Conservation (phyloP, 371 early-diverging fungal species). For the Apophysomyces variabilis region DNA sequence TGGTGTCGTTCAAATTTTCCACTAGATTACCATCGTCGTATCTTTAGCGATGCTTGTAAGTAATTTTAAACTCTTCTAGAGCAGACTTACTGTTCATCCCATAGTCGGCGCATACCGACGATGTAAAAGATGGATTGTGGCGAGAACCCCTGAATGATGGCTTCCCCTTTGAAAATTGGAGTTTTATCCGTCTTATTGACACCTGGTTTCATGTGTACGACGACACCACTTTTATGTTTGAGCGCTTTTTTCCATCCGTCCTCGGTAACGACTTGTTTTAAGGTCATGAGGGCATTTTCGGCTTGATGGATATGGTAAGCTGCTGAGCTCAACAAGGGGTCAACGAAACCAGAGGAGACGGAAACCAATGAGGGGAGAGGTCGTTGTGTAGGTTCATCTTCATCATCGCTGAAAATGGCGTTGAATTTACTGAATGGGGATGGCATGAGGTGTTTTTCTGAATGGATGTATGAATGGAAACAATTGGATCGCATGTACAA, state of each 20-base stretch:
- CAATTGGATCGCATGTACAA: conserved; percentile 1
- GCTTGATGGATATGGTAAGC: conserved; percentile 50
- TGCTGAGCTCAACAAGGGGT: conserved; percentile 40
- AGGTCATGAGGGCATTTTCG: conserved; percentile 42
- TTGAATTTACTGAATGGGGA: conserved; percentile 21
- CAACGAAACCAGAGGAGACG: conserved; percentile 28
- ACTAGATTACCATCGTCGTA: conserved; percentile 61
- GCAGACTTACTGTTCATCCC: conserved; percentile 57
- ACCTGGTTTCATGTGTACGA: conserved; percentile 59
- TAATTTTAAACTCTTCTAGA: neutral
- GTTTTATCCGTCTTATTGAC: conserved; percentile 54
- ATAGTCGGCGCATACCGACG: conserved; percentile 67
- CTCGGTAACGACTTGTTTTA: conserved; percentile 47
- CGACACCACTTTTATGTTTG: conserved; percentile 70
- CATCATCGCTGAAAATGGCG: conserved; percentile 52
- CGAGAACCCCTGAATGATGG: conserved; percentile 63
- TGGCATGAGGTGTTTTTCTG: conserved; percentile 6
- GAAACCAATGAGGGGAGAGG: conserved; percentile 15
- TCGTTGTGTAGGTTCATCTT: conserved; percentile 33
- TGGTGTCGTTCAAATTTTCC: conserved; percentile 58
- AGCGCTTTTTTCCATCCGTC: conserved; percentile 72
- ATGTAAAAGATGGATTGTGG: conserved; percentile 74
- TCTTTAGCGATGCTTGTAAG: conserved; percentile 19
- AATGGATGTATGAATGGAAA: neutral
- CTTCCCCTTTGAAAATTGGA: conserved; percentile 69